Base-by-base conservation (phyloP, 2,329 filamentous ascomycete species). In the Neofusicoccum kwambonambiense region DNA sequence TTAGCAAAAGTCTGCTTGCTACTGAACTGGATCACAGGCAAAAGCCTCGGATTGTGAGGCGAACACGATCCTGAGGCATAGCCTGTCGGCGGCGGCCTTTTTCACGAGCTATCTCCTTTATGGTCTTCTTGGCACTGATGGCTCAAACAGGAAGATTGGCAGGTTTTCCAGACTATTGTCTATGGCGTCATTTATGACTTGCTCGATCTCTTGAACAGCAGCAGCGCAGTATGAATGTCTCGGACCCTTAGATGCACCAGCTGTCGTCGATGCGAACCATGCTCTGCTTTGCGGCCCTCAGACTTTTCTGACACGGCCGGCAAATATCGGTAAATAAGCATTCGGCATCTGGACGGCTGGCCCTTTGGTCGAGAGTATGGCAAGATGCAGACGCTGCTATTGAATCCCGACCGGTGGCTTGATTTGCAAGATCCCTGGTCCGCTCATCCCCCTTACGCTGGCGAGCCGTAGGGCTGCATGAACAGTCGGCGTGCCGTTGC, bases 381-480 rank as follows among this genome's bases (percentile, higher is more conserved):
- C 56, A 35, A 39, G n/a, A 54, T 31, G 51, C 51, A 17, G 51
- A 54, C 12, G 34, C 17, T 56, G 34, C 37, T 31, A 41, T 31
- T 58, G 42, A 34, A 39, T 17, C 12, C 31, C 7, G 17, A 39
- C 57, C 12, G 22, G 31, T 47, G 57, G 57, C 42, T 49, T 49
- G 45, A 50, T 47, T 42, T 39, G 57, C 42, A 41, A 49, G 42
- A 61, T 49, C 57, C 34, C 35, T 27, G 45, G 41, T 50, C 17
- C 37, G n/a, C 4, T 17, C 7, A 12, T 34, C 22, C 54, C n/a
- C 54, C 41, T 35, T 60, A 47, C 41, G 34, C 56, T 60, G 56
- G 31, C 41, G 15, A 60, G 45, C 45, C 22, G 35, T 51, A 62
- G 34, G 58, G 58, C 44, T 51, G 58, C 58, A 62, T 62, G 58